Evolutionary conservation across 2,329 filamentous ascomycete genomes (phyloP), one percentile per base, ranked within the genome.

Genomic region (Talaromyces sp.): DNA sequence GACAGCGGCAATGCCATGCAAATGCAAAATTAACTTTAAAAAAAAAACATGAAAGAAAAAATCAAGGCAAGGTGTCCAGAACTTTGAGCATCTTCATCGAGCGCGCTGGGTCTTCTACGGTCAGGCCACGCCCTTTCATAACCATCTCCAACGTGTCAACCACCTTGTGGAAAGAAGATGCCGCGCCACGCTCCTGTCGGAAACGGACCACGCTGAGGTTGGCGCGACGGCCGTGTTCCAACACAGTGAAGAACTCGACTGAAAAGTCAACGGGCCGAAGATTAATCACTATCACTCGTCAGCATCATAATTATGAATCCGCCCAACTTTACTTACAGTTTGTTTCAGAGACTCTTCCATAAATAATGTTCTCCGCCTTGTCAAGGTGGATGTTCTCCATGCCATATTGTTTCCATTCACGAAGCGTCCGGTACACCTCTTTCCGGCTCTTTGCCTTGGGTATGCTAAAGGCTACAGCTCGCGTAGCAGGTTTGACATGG

Each of bases 181-280:
- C 92, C 1, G 94, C 93, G n/a, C 94, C 95, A 62, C 88, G 88
- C 71, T 95, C 92, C 71, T 97, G 93, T 1, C 90, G 94, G 73
- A 97, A 91, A 40, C 91, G 89, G 33, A 91, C 87, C 66, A 97
- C 87, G 73, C 89, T 90, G 59, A 97, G 83, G 54, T 88, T 88
- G 53, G 86, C 87, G 65, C 87, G 88, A 69, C 86, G 88, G 55
- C 91, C 91, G 70, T 95, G 90, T 77, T 96, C 91, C 64, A 96
- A 89, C 42, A 96, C 89, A 1, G 89, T 92, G 79, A 96, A 96
- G 64, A 97, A 84, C 73, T 97, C 92, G 42, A 88, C 87, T 16
- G 91, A 89, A 75, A 98, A 93, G 14, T 89, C 84, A n/a, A 97
- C 92, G 60, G 92, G 89, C 72, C 93, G 95, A 72, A 97, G 85